phyloP scores from a whole-genome alignment of 75 land plant species.

The Pinus taeda region DNA sequence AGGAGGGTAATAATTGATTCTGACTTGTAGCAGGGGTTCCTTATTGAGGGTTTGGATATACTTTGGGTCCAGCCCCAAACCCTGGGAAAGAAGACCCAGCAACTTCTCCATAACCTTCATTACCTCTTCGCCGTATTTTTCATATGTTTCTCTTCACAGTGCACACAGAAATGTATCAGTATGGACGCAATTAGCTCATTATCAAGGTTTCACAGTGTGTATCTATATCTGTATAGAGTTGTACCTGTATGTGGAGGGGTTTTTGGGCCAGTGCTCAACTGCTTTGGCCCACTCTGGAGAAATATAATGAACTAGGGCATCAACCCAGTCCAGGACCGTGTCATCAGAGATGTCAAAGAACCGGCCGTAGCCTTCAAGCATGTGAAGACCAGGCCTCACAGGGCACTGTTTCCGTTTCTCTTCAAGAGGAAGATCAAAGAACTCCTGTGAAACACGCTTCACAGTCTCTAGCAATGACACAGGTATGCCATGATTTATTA shows the following conservation, averaged over 20 bases:
- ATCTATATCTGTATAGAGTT: too few species aligned
- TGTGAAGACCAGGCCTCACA: too few species aligned
- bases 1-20: conserved; percentile 37
- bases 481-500: too few species aligned
- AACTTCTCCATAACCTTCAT: background rate
- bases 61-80: background rate
- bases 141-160: conserved; percentile 1
- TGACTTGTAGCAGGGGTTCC: background rate
- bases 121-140: background rate
- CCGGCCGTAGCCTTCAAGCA: conserved; percentile 3
- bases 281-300: too few species aligned
- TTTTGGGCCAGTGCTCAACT: too few species aligned
- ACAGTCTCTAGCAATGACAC: too few species aligned
- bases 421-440: too few species aligned
- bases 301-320: background rate
- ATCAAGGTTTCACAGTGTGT: too few species aligned
- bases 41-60: background rate
- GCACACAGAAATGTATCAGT: background rate
- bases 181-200: background rate
- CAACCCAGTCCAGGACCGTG: conserved; percentile 10
- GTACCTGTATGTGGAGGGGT: too few species aligned
- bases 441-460: too few species aligned
- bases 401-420: too few species aligned
- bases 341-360: background rate
- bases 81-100: conserved; percentile 1